Conservation (phyloP, 1,284 basidiomycete genomes). For the Butyriboletus appendiculatus region DNA sequence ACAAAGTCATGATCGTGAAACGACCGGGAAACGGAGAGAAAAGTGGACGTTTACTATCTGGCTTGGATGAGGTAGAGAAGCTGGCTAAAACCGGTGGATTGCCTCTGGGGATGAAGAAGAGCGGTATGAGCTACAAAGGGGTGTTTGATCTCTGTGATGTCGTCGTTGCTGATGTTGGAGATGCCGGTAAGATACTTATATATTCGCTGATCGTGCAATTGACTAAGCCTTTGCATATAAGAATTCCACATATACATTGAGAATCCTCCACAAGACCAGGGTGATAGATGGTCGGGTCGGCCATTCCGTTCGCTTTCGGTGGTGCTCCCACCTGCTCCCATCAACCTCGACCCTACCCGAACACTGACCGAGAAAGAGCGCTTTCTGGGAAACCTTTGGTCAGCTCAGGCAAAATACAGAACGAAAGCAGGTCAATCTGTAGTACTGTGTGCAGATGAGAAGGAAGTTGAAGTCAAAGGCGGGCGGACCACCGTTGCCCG, state of each 20-base stretch:
- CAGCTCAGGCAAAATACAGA: slow-evolving; percentile 77
- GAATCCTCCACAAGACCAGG: slow-evolving; percentile 76
- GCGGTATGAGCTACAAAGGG: slow-evolving; percentile 84
- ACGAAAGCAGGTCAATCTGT: slow-evolving; percentile 69
- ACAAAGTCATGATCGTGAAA: slow-evolving; percentile 92
- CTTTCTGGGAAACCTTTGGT: slow-evolving; percentile 88
- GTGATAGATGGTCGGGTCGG: slow-evolving; percentile 81
- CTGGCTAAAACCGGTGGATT: slow-evolving; percentile 66
- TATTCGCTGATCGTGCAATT: slow-evolving; percentile 7
- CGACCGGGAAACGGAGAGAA: slow-evolving; percentile 75
- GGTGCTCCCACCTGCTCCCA: slow-evolving; percentile 66
- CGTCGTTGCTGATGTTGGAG: slow-evolving; percentile 82
- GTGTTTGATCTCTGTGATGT: slow-evolving; percentile 85
- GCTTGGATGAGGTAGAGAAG: slow-evolving; percentile 84
- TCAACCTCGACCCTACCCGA: slow-evolving; percentile 63
- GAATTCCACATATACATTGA: slow-evolving; percentile 88
- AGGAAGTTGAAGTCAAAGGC: slow-evolving; percentile 65
- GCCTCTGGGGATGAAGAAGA: slow-evolving; percentile 68
- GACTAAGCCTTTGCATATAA: slow-evolving; percentile 30
- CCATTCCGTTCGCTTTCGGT: slow-evolving; percentile 76
- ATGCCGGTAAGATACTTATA: slow-evolving; percentile 58
- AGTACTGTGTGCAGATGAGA: slow-evolving; percentile 66
- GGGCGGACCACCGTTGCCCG: slow-evolving; percentile 67
- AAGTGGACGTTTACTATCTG: slow-evolving; percentile 73
- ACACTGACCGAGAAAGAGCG: slow-evolving; percentile 70